Evolutionary conservation across 768 basidiomycete genomes (phyloP).

Genomic region (Boletus rubescentipes): DNA sequence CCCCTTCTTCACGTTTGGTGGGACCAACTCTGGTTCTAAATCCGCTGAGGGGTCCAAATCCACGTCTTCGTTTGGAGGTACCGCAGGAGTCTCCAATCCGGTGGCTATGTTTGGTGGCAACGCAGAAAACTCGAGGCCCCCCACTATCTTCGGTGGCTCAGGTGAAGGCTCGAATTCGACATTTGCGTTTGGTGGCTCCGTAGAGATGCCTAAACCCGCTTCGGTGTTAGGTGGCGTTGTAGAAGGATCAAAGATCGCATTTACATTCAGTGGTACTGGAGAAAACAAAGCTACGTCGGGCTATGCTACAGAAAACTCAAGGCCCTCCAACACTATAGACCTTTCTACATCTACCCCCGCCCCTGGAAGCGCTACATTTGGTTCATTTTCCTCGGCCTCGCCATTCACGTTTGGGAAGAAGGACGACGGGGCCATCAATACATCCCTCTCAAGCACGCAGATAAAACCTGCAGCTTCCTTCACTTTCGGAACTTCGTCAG

Average conservation of each 20-base stretch:
- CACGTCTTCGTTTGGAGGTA: slow-evolving; percentile 17
- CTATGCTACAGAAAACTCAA: background rate
- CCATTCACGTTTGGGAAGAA: slow-evolving; percentile 18
- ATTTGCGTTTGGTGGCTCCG: slow-evolving; percentile 9
- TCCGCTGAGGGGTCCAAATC: slow-evolving; percentile 16
- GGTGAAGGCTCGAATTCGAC: slow-evolving; percentile 8
- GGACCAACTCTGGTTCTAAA: slow-evolving; percentile 13
- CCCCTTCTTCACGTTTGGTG: slow-evolving; percentile 24
- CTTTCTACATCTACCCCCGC: background rate
- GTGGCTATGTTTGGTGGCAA: slow-evolving; percentile 6
- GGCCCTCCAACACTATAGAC: background rate
- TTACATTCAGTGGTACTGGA: background rate
- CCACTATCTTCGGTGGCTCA: slow-evolving; percentile 1
- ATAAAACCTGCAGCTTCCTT: slow-evolving; percentile 31
- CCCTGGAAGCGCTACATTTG: slow-evolving; percentile 9
- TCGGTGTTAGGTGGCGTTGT: background rate
- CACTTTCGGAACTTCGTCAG: slow-evolving; percentile 16
- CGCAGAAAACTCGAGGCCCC: slow-evolving; percentile 2
- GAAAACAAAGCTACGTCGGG: background rate
- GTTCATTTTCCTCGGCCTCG: slow-evolving; percentile 2
- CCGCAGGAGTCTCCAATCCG: background rate
- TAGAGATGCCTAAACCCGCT: slow-evolving; percentile 4
- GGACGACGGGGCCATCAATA: slow-evolving; percentile 6
- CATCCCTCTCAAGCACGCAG: slow-evolving; percentile 13
- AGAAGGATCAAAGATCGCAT: slow-evolving; percentile 1